A percentile compares a stretch with the other conserved stretches of the same genome.
Evolutionary conservation across 1,139 yeast genomes (phyloP).

Genomic region (Hansenula anomala): DNA sequence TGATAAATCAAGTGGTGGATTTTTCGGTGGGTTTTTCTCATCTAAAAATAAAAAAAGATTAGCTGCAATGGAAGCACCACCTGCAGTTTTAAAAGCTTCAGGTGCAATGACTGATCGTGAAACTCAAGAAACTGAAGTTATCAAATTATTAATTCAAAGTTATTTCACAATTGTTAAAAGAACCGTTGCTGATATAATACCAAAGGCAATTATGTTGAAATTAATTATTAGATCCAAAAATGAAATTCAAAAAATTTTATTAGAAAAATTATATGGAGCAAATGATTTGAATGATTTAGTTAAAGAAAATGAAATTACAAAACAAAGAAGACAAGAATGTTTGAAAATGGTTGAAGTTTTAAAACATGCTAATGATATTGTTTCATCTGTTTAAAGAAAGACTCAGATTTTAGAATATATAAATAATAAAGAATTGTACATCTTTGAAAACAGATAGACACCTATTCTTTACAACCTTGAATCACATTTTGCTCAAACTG

Average conservation of each 20-base stretch:
- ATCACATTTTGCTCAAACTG: neutral
- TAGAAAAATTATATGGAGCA: slow-evolving; percentile 80
- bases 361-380: slow-evolving; percentile 86
- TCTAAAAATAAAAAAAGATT: slow-evolving; percentile 90
- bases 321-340: slow-evolving; percentile 93
- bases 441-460: too few species aligned
- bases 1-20: slow-evolving; percentile 53
- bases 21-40: slow-evolving; percentile 92
- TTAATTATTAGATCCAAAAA: slow-evolving; percentile 79
- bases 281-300: slow-evolving; percentile 74
- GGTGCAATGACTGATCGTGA: slow-evolving; percentile 96
- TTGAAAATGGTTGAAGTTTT: slow-evolving; percentile 91
- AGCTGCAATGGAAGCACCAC: slow-evolving; percentile 97
- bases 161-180: slow-evolving; percentile 91
- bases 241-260: slow-evolving; percentile 83
- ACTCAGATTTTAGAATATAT: neutral
- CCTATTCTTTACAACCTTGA: neutral
- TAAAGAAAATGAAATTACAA: slow-evolving; percentile 88
- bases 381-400: slow-evolving; percentile 60
- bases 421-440: too few species aligned
- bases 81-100: slow-evolving; percentile 89
- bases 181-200: slow-evolving; percentile 88
- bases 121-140: slow-evolving; percentile 94
- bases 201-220: slow-evolving; percentile 93
- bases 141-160: slow-evolving; percentile 83